Evolutionary conservation across 2,329 filamentous ascomycete genomes (phyloP).

Genomic region (Cordyceps cicadae): DNA sequence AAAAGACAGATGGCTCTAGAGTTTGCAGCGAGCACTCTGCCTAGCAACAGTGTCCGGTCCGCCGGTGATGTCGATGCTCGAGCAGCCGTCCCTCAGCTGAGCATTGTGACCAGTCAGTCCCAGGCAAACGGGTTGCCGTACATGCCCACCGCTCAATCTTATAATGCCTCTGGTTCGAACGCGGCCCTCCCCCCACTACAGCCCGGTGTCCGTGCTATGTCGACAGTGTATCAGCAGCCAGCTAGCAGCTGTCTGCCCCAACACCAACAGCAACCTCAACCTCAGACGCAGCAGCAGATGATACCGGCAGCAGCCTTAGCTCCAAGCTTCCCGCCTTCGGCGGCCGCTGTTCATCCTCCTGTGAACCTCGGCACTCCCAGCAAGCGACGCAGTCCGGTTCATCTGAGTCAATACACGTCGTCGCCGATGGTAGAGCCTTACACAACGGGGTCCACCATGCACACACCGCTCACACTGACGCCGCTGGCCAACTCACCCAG

Average conservation of each 20-base stretch:
- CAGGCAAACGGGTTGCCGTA: constrained; percentile 16
- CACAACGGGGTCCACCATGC: constrained; percentile 40
- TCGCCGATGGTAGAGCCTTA: constrained; percentile 62
- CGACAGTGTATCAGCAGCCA: constrained; percentile 60
- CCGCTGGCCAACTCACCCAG: constrained; percentile 76
- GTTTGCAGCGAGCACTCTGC: constrained; percentile 1
- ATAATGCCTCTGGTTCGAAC: constrained; percentile 15
- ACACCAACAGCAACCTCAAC: constrained; percentile 1
- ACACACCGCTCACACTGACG: constrained; percentile 50
- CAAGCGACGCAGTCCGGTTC: constrained; percentile 45
- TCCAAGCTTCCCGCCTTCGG: constrained; percentile 9
- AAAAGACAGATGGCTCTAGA: constrained; percentile 36
- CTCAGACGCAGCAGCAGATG: constrained; percentile 9
- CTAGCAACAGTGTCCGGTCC: not conserved
- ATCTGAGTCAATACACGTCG: constrained; percentile 43
- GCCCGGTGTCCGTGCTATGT: constrained; percentile 61
- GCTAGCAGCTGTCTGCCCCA: constrained; percentile 32
- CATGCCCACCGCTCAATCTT: constrained; percentile 9
- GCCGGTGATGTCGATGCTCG: constrained; percentile 29
- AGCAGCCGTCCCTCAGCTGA: constrained; percentile 64
- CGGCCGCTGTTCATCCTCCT: constrained; percentile 13
- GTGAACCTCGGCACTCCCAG: constrained; percentile 42
- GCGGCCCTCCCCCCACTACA: constrained; percentile 56
- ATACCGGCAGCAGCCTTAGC: constrained; percentile 13
- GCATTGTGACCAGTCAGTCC: constrained; percentile 45